These are phyloP conservation scores for Epichloe coenophiala DNA, from an alignment of 2,329 filamentous ascomycete genomes.

Conservation along the genomic window DNA sequence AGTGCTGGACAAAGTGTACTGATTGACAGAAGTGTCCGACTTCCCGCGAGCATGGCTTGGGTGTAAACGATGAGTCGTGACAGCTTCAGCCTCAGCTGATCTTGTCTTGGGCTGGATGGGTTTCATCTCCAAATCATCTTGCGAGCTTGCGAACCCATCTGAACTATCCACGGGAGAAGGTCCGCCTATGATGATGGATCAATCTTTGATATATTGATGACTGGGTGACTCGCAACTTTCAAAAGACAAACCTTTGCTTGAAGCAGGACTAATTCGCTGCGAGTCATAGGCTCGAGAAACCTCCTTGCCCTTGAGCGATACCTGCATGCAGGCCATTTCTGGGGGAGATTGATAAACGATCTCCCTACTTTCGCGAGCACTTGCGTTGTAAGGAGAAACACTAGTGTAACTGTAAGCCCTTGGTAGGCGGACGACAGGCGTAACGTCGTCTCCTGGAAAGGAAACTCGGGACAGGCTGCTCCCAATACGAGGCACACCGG, in stretches of 20 bases:
- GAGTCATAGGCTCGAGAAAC: conserved; percentile 21
- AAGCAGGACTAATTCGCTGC: conserved; percentile 22
- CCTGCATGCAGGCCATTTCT: conserved; percentile 11
- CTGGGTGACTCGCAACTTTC: not conserved
- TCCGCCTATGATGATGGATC: conserved; percentile 1
- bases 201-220: not conserved
- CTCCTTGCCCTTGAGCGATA: conserved; percentile 30
- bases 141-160: conserved; percentile 23
- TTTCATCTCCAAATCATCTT: conserved; percentile 28
- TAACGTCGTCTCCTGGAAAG: conserved; percentile 28
- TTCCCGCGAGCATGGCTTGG: conserved; percentile 16
- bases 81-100: not conserved
- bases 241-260: conserved; percentile 20
- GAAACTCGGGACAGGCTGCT: conserved; percentile 34
- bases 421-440: conserved; percentile 25
- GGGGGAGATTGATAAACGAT: conserved; percentile 17
- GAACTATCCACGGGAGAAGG: conserved; percentile 19
- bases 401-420: conserved; percentile 31
- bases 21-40: conserved; percentile 18
- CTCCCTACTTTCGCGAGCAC: conserved; percentile 17
- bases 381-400: conserved; percentile 16
- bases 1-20: conserved; percentile 8
- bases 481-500: conserved; percentile 28
- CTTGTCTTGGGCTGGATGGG: conserved; percentile 8
- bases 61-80: conserved; percentile 11